These are phyloP conservation scores for Marchantia paleacea DNA, from an alignment of 225 moss, liverwort and hornwort species.

Conservation along the genomic window DNA sequence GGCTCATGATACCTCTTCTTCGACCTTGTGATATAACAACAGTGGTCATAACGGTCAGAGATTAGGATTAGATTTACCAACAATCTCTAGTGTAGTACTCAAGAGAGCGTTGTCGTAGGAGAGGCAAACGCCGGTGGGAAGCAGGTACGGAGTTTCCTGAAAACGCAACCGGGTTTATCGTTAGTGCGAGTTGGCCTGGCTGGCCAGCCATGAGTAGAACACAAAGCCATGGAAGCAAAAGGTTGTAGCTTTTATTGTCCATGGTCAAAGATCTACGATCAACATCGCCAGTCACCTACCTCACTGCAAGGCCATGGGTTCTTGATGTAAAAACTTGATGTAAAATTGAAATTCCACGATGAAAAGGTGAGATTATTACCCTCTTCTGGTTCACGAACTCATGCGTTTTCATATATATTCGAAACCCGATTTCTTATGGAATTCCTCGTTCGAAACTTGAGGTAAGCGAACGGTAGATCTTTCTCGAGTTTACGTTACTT, in stretches of 20 bases:
- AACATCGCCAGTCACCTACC: background rate
- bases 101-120: background rate
- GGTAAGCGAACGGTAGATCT: too few relatives aligned
- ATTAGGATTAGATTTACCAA: background rate
- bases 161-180: background rate
- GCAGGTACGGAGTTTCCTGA: background rate
- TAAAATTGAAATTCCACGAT: background rate
- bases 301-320: background rate
- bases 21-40: background rate
- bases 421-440: too few relatives aligned
- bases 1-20: background rate
- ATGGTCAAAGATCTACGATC: background rate
- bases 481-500: too few relatives aligned
- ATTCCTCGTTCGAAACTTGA: too few relatives aligned
- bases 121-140: background rate
- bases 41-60: background rate
- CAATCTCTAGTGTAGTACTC: background rate
- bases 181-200: background rate
- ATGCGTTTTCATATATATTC: too few relatives aligned
- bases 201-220: background rate
- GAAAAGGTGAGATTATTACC: background rate
- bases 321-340: constrained; percentile 7
- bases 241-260: background rate
- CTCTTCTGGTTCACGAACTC: too few relatives aligned
- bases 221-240: background rate